Evolutionary conservation across 371 early-diverging fungal genomes (phyloP), one percentile per base, ranked within the genome.

Genomic region (Rhizopus microsporus): DNA sequence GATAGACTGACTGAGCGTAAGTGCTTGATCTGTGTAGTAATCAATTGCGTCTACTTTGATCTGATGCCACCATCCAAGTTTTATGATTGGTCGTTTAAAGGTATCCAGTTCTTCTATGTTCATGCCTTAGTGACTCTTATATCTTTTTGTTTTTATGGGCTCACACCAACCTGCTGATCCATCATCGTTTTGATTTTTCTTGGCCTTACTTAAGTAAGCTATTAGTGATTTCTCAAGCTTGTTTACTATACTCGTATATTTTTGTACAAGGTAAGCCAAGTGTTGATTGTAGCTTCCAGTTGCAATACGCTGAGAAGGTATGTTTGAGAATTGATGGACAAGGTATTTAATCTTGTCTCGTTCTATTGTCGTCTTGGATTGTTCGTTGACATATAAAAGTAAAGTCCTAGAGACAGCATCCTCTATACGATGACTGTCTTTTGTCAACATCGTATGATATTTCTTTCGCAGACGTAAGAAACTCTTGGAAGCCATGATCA

Each of bases 21-120:
- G 78, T 5, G 92, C 78, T 43, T 80, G 67, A 31, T 72, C 62
- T 12, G 88, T 82, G 57, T 87, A 88, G 64, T 84, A 78, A 44
- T 86, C 81, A 48, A 94, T 93, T 8, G 88, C 81, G 47, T 93
- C 93, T 6, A 89, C 85, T 34, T 67, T 53, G 16, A 29, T 88
- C 82, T 23, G 77, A 67, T 46, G 23, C 23, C 23, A 46, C 60
- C 54, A 53, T 6, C 42, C 30, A 6, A 47, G 23, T 13, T 40
- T 16, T 30, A 54, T 23, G 9, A 13, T 39, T 8, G 60, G 60
- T 10, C 59, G 17, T 10, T 46, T 49, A 7, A 53, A 5, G 39
- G 13, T 42, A 42, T 13, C 29, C 37, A 9, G 3, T 46, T 35
- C 29, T 23, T 45, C 35, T 38, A 1, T 55, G 42, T 53, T 30